Conservation (phyloP, 2,329 filamentous ascomycete genomes). For the Botryotinia calthae region DNA sequence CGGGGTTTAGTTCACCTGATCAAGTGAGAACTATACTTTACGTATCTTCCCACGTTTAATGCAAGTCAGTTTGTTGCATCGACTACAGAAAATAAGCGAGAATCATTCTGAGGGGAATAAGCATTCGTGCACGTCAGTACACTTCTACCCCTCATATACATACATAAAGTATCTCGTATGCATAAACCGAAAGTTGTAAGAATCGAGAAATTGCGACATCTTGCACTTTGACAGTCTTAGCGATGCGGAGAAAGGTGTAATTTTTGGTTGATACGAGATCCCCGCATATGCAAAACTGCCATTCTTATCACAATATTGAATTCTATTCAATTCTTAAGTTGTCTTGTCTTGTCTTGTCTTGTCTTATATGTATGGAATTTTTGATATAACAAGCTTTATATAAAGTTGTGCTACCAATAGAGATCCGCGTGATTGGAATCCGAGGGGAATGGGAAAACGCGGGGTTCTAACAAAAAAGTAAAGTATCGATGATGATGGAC, state of each 20-base stretch:
- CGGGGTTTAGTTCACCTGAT: background rate
- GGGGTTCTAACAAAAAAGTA: background rate
- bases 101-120: background rate
- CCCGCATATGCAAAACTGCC: background rate
- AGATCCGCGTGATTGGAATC: background rate
- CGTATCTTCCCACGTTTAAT: background rate
- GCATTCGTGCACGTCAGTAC: background rate
- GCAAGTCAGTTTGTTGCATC: background rate
- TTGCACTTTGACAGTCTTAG: background rate
- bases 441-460: background rate
- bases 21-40: background rate
- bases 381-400: background rate
- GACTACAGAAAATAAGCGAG: background rate
- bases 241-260: background rate
- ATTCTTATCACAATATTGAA: no score
- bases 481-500: background rate
- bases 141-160: background rate
- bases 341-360: background rate
- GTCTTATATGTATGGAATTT: accelerated
- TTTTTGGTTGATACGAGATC: background rate
- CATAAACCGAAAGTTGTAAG: background rate
- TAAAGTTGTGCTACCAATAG: background rate
- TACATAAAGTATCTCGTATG: background rate
- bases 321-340: background rate
- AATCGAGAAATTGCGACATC: background rate